phyloP scores from a whole-genome alignment of 805 yeast species.

The Grigorovia yakushimaensis region DNA sequence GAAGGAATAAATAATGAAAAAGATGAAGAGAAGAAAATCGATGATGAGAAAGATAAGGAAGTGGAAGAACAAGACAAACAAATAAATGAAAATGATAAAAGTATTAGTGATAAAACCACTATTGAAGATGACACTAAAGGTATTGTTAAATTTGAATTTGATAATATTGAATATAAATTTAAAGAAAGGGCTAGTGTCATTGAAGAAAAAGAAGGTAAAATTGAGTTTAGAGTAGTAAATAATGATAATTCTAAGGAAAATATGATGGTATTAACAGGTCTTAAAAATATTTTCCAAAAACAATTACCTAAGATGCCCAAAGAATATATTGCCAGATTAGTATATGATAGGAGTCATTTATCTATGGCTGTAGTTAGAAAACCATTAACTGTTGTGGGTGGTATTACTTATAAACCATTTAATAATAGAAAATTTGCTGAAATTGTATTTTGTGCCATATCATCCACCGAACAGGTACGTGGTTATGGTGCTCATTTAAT shows the following conservation, averaged over 20 bases:
- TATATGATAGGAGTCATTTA: conserved; percentile 86
- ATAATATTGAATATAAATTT: conserved; percentile 72
- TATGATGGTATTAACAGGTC: conserved; percentile 85
- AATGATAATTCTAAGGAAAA: conserved; percentile 84
- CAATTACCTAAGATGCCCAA: conserved; percentile 98
- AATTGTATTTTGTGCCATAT: conserved; percentile 96
- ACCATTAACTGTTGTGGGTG: conserved; percentile 94
- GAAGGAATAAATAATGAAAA: background rate
- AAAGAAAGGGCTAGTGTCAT: conserved; percentile 90
- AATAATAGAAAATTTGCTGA: conserved; percentile 88
- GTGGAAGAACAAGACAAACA: background rate
- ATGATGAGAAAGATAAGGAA: background rate
- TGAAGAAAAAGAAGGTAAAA: conserved; percentile 87
- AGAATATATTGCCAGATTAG: conserved; percentile 89
- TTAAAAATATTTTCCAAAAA: conserved; percentile 92
- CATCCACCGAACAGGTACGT: conserved; percentile 93
- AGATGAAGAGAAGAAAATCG: background rate
- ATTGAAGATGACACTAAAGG: conserved; percentile 14
- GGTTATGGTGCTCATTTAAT: conserved; percentile 98
- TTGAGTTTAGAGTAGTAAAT: conserved; percentile 92
- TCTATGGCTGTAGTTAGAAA: conserved; percentile 94
- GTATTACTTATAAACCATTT: conserved; percentile 93
- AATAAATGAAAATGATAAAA: background rate
- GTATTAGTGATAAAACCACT: conserved; percentile 2
- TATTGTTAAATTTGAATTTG: conserved; percentile 38